Conservation (phyloP, 2,329 filamentous ascomycete species). For the Colletotrichum paranaense region DNA sequence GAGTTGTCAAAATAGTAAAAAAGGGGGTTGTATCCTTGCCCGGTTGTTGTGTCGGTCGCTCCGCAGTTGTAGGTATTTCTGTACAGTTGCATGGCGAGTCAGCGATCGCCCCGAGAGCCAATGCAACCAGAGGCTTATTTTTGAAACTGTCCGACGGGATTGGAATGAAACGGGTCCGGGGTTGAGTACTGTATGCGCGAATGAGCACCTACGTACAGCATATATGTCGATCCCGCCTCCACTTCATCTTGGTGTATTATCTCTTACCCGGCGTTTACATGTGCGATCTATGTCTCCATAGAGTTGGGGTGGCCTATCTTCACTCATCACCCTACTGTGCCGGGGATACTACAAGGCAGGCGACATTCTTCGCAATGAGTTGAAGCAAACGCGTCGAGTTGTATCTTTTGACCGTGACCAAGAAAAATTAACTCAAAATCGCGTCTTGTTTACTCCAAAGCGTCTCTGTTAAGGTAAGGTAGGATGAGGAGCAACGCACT, state of each 20-base stretch:
- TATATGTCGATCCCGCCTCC: constrained; percentile 1
- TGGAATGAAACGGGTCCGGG: constrained; percentile 22
- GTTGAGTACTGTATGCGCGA: neutral
- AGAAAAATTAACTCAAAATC: too few species aligned
- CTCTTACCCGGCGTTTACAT: neutral
- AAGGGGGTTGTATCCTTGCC: constrained; percentile 19
- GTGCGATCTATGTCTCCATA: neutral
- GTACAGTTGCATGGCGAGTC: constrained; percentile 11
- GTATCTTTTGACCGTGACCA: neutral
- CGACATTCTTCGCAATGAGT: neutral
- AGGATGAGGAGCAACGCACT: too few species aligned
- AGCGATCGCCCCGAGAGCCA: constrained; percentile 7
- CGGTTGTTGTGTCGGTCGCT: constrained; percentile 1
- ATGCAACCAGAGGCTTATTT: constrained; percentile 19
- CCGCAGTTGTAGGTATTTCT: neutral
- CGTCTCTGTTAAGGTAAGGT: too few species aligned
- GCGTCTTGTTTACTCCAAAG: too few species aligned
- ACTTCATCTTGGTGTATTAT: neutral
- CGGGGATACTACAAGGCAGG: too few species aligned
- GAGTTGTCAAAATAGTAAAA: constrained; percentile 31
- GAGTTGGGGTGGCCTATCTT: neutral
- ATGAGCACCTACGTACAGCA: neutral
- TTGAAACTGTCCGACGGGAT: constrained; percentile 23
- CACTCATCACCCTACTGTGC: too few species aligned
- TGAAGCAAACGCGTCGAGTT: neutral